These are phyloP conservation scores for Onygenales sp. DNA, from an alignment of 2,329 filamentous ascomycete genomes.

Conservation along the genomic window DNA sequence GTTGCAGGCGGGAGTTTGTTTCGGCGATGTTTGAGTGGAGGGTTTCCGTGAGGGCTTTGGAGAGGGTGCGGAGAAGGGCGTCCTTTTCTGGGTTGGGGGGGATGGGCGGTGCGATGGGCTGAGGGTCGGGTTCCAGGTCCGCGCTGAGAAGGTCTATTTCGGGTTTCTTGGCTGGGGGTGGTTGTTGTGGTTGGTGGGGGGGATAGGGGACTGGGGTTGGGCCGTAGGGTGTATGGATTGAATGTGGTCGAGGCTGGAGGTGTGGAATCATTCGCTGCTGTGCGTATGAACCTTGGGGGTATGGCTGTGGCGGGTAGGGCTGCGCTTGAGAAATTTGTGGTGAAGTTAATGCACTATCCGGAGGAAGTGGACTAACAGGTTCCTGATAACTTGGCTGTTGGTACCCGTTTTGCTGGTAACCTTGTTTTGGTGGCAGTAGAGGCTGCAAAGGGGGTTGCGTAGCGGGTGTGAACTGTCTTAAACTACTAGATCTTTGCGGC, in stretches of 20 bases:
- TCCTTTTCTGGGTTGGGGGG: conserved; percentile 96
- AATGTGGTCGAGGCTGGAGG: background rate
- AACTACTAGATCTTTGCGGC: conserved; percentile 20
- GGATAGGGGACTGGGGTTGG: conserved; percentile 17
- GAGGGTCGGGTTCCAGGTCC: conserved; percentile 50
- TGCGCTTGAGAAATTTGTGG: background rate
- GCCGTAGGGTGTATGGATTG: conserved; percentile 13
- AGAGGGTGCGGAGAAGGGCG: conserved; percentile 68
- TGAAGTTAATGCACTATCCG: background rate
- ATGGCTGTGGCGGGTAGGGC: background rate
- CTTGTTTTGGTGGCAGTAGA: conserved; percentile 6
- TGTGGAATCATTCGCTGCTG: conserved; percentile 4
- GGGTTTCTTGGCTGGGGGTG: conserved; percentile 17
- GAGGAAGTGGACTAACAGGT: background rate
- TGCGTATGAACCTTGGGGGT: background rate
- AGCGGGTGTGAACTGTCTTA: conserved; percentile 9
- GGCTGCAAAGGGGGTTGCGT: conserved; percentile 14
- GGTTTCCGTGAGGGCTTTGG: conserved; percentile 57
- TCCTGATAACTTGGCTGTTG: background rate
- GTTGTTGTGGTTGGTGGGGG: conserved; percentile 9
- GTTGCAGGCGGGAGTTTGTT: conserved; percentile 63
- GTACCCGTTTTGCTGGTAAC: background rate
- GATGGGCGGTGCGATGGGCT: conserved; percentile 64
- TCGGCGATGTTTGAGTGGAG: conserved; percentile 61
- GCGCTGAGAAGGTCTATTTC: conserved; percentile 52